Evolutionary conservation across 2,329 filamentous ascomycete genomes (phyloP), one percentile per base, ranked within the genome.

Genomic region (Exophiala sp.): DNA sequence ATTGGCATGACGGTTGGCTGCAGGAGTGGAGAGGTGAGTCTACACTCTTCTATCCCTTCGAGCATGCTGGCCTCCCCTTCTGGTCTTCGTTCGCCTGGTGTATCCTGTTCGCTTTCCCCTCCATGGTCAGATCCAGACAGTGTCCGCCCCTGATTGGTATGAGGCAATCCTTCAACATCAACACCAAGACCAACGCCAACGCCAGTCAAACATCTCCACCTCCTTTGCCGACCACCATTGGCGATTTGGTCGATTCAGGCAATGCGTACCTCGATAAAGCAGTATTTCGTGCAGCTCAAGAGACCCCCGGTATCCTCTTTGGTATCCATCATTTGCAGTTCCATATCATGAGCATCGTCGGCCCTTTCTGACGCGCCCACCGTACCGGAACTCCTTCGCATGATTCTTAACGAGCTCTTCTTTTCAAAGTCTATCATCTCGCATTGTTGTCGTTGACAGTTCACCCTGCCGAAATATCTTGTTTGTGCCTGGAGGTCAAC

Each of bases 1-100:
- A 49, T 52, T 48, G 52, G 45, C 49, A 24, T 43, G n/a, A 46
- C 48, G 45, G 48, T 49, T 52, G 38, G 44, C 48, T 24, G 37
- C 48, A 42, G 32, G 29, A 27, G 52, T 51, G 48, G 45, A 46
- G 48, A 45, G 39, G 30, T 41, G 41, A 41, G 46, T 44, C 27
- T 39, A 34, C 37, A 16, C 39, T 34, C 24, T 40, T 19, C 29
- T 48, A 24, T 21, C 19, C 22, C n/a, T 37, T 37, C 34, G 34
- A 37, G 18, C 9, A 6, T 3, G 14, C 24, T 5, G 19, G 19
- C 5, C n/a, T 16, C 19, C 34, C 34, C 34, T 37, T 37, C 19
- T 16, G 34, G 34, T 18, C 34, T 18, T 37, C 14, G 14, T 19
- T 37, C 14, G 16, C 34, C 34, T 8, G 14, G 34, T 16, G 19